Evolutionary conservation across 495 filamentous ascomycete species (phyloP).

Genomic region (Penicilliopsis zonata): DNA sequence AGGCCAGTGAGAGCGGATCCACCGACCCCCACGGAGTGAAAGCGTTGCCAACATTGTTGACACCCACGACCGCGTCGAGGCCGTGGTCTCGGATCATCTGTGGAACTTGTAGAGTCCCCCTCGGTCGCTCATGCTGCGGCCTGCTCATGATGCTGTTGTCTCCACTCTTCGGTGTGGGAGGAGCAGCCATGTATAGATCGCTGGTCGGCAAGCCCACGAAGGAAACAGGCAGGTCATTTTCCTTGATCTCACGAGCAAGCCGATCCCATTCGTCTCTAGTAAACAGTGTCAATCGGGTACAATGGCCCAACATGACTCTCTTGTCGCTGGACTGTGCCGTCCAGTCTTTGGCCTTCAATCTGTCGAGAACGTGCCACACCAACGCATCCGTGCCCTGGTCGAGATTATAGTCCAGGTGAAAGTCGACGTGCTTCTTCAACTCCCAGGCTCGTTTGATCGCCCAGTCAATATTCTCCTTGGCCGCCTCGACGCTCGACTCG

Average conservation of each 20-base stretch:
- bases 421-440: conserved; percentile 48
- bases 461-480: conserved; percentile 52
- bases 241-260: conserved; percentile 30
- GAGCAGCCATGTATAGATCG: conserved; percentile 63
- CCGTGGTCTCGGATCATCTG: conserved; percentile 49
- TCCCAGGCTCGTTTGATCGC: conserved; percentile 37
- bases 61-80: conserved; percentile 47
- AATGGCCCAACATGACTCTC: conserved; percentile 56
- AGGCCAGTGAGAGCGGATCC: conserved; percentile 56
- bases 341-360: conserved; percentile 38
- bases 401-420: conserved; percentile 65
- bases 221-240: conserved; percentile 41
- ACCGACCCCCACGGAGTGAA: conserved; percentile 64
- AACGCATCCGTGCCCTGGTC: conserved; percentile 32
- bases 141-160: too few relatives aligned
- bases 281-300: conserved; percentile 54
- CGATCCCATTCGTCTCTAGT: conserved; percentile 32
- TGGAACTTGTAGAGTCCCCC: conserved; percentile 52
- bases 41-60: conserved; percentile 73
- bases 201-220: conserved; percentile 64
- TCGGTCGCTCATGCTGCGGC: conserved; percentile 16
- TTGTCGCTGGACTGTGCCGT: conserved; percentile 16
- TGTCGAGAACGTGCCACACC: conserved; percentile 39
- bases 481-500: conserved; percentile 36
- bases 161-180: conserved; percentile 11